Percentiles rank a stretch among this genome's conserved stretches.
phyloP scores from a whole-genome alignment of 352 stramenopile genomes.

The Aphanomyces euteiches region DNA sequence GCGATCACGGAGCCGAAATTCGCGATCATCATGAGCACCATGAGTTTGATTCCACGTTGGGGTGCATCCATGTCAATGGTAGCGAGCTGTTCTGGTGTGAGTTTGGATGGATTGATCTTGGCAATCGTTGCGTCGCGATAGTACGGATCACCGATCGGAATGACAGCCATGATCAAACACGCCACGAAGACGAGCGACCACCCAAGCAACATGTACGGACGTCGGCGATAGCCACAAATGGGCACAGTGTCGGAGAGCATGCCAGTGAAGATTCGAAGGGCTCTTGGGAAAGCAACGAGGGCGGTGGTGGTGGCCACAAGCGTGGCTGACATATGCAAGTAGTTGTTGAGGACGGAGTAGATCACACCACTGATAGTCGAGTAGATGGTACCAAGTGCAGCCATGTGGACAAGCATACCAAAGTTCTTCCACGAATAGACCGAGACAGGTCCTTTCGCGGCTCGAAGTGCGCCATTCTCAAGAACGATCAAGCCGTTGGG shows the following conservation, averaged over 20 bases:
- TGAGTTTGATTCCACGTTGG: conserved; percentile 32
- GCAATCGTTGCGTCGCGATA: not conserved
- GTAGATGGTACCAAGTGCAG: no score
- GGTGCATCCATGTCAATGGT: conserved; percentile 41
- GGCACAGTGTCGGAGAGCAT: not conserved
- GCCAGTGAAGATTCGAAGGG: not conserved
- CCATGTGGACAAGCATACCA: no score
- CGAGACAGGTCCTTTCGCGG: no score
- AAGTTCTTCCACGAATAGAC: no score
- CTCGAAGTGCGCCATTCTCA: no score
- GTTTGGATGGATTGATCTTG: not conserved
- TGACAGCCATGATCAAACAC: not conserved
- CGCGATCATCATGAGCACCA: conserved; percentile 43
- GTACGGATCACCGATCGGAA: conserved; percentile 6
- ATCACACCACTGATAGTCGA: no score
- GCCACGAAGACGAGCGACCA: not conserved
- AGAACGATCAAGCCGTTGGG: no score
- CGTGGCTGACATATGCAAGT: not conserved
- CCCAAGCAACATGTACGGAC: not conserved
- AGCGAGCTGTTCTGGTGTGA: not conserved
- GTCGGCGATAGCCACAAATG: not conserved
- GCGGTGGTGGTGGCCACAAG: not conserved
- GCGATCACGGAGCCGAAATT: conserved; percentile 44
- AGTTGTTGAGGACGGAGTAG: not conserved
- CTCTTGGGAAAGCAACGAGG: not conserved